These are phyloP conservation scores for Tylopilus rubrobrunneus DNA, from an alignment of 768 basidiomycete genomes.

Conservation along the genomic window DNA sequence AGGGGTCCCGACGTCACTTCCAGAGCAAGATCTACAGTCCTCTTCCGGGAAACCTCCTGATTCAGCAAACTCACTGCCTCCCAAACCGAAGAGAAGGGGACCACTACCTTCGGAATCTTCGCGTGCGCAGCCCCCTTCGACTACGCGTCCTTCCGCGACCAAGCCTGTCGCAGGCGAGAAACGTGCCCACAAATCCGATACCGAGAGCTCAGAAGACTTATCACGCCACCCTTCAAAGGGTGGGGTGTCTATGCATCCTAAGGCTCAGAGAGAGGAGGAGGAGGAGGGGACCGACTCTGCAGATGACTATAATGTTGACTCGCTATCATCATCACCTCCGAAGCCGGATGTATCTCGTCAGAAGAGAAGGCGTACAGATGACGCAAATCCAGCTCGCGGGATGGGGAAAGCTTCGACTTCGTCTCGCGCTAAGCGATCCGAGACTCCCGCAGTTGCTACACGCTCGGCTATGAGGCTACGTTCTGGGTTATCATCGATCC, in stretches of 20 bases:
- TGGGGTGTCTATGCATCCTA: slow-evolving; percentile 17
- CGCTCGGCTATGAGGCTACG: slow-evolving; percentile 39
- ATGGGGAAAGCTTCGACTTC: slow-evolving; percentile 24
- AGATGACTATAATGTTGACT: slow-evolving; percentile 36
- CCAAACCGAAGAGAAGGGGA: slow-evolving; percentile 5
- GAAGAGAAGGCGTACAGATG: slow-evolving; percentile 44
- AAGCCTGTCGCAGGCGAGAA: slow-evolving; percentile 18
- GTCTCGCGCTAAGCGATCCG: slow-evolving; percentile 25
- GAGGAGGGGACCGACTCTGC: slow-evolving; percentile 38
- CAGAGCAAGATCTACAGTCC: slow-evolving; percentile 43
- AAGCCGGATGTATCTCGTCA: slow-evolving; percentile 32
- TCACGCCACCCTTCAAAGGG: slow-evolving; percentile 26
- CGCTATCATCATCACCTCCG: slow-evolving; percentile 27
- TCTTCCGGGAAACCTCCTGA: slow-evolving; percentile 9
- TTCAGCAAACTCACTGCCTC: slow-evolving; percentile 1
- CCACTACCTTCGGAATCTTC: slow-evolving; percentile 1
- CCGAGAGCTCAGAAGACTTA: slow-evolving; percentile 20
- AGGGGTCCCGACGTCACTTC: slow-evolving; percentile 57
- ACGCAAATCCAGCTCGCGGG: slow-evolving; percentile 23
- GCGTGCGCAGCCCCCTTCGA: slow-evolving; percentile 1
- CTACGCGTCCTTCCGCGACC: not conserved
- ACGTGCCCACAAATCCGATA: slow-evolving; percentile 22
- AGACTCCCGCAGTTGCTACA: slow-evolving; percentile 27
- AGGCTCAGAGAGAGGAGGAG: slow-evolving; percentile 32
- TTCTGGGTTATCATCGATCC: slow-evolving; percentile 31